These are phyloP conservation scores for Pseudevernia furfuracea DNA, from an alignment of 495 filamentous ascomycete species.

Conservation along the genomic window DNA sequence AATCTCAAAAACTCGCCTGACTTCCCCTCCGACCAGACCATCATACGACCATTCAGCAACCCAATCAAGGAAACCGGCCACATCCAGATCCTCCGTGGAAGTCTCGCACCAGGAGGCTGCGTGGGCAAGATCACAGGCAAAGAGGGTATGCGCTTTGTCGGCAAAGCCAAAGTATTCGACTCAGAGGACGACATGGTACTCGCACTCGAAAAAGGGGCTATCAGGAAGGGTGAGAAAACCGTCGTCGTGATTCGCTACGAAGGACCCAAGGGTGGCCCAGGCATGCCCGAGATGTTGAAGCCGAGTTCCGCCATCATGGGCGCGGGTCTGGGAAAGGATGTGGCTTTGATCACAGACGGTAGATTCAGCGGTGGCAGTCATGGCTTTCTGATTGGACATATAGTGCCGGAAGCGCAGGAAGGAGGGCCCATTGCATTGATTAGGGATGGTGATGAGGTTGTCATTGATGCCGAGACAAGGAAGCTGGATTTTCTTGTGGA, in stretches of 20 bases:
- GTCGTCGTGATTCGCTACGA: conserved; percentile 97
- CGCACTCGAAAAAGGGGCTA: conserved; percentile 69
- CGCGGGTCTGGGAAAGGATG: conserved; percentile 72
- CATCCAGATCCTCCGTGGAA: conserved; percentile 92
- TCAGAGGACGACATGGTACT: conserved; percentile 71
- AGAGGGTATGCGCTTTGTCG: conserved; percentile 82
- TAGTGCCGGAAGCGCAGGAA: conserved; percentile 53
- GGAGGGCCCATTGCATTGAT: conserved; percentile 51
- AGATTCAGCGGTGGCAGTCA: conserved; percentile 54
- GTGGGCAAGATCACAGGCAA: conserved; percentile 99
- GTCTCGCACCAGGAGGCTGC: conserved; percentile 80
- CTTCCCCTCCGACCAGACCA: conserved; percentile 76
- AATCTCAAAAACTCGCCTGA: conserved; percentile 72
- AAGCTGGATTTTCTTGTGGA: conserved; percentile 47
- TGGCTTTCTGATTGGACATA: conserved; percentile 51
- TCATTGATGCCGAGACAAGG: conserved; percentile 49
- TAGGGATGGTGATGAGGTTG: conserved; percentile 46
- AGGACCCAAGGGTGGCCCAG: conserved; percentile 36
- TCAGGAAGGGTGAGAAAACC: conserved; percentile 95
- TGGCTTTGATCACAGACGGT: conserved; percentile 61
- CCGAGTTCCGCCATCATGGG: conserved; percentile 79
- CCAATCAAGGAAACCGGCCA: conserved; percentile 93
- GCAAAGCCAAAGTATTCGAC: conserved; percentile 83
- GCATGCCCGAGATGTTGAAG: conserved; percentile 84
- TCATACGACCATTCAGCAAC: conserved; percentile 85